Percentiles rank a stretch among this genome's conserved stretches.
phyloP scores from a whole-genome alignment of 768 basidiomycete genomes.

The Phaeotremella skinneri region DNA sequence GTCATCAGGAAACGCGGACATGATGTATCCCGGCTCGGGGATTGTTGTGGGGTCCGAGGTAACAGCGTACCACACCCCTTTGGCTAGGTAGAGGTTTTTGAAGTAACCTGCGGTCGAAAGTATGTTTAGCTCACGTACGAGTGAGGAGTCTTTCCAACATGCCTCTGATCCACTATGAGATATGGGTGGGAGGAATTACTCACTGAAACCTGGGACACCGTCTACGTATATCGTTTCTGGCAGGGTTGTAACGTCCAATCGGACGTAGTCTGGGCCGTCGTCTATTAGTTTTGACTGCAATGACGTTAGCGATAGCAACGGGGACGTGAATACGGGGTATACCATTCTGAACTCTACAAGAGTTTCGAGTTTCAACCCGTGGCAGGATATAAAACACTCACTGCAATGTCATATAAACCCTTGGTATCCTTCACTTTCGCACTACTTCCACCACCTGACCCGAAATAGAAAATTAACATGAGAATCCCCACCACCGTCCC shows the following conservation, averaged over 20 bases:
- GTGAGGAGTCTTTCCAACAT: neutral
- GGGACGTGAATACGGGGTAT: neutral
- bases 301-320: neutral
- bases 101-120: slow-evolving; percentile 13
- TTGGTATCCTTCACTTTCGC: neutral
- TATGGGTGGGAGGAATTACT: neutral
- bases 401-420: neutral
- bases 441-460: neutral
- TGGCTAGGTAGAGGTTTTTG: slow-evolving; percentile 34
- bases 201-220: slow-evolving; percentile 37
- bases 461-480: slow-evolving; percentile 12
- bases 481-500: slow-evolving; percentile 3
- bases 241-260: slow-evolving; percentile 9
- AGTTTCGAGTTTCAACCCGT: slow-evolving; percentile 6
- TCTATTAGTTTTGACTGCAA: neutral
- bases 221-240: slow-evolving; percentile 25
- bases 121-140: neutral
- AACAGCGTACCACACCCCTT: slow-evolving; percentile 32
- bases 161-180: neutral
- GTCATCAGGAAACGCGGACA: slow-evolving; percentile 24
- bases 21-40: slow-evolving; percentile 25
- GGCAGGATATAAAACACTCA: neutral
- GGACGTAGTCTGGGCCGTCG: slow-evolving; percentile 9
- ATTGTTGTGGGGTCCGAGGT: slow-evolving; percentile 19
- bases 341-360: neutral